phyloP scores from a whole-genome alignment of 495 filamentous ascomycete species.

The Aspergillus incahuasiensis region DNA sequence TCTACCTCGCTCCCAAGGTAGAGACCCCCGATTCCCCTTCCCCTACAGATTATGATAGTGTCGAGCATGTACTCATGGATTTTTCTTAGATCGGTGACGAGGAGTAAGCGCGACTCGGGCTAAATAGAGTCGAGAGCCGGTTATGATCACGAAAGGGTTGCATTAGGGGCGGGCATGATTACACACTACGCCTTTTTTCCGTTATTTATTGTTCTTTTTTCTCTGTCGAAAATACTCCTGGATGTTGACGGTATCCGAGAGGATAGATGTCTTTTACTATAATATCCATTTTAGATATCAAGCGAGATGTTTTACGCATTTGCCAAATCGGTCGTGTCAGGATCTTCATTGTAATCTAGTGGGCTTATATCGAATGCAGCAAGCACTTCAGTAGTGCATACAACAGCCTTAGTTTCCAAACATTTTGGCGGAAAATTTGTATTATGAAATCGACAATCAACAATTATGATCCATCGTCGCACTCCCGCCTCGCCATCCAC shows the following conservation, averaged over 20 bases:
- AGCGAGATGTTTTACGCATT: conserved; percentile 15
- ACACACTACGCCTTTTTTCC: conserved; percentile 16
- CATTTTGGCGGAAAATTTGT: too few relatives aligned
- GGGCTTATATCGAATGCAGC: background rate
- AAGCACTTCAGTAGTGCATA: too few relatives aligned
- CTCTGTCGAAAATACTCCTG: conserved; percentile 21
- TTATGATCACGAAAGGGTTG: conserved; percentile 32
- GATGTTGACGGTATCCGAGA: conserved; percentile 9
- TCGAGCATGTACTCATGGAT: background rate
- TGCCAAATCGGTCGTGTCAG: background rate
- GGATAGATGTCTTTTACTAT: conserved; percentile 12
- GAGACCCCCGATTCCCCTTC: conserved; percentile 17
- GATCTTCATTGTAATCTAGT: background rate
- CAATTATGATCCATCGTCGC: background rate
- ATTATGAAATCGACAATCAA: background rate
- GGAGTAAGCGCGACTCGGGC: conserved; percentile 51
- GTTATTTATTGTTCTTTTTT: conserved; percentile 16
- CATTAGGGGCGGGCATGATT: conserved; percentile 30
- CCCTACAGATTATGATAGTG: conserved; percentile 8
- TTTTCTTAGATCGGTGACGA: conserved; percentile 77
- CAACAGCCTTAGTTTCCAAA: too few relatives aligned
- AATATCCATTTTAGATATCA: conserved; percentile 25
- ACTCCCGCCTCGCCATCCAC: too few relatives aligned
- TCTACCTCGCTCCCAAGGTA: conserved; percentile 98
- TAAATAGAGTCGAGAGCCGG: conserved; percentile 24